Evolutionary conservation across 352 stramenopile genomes (phyloP), one percentile per base, ranked within the genome.

Genomic region (Phytophthora melonis): DNA sequence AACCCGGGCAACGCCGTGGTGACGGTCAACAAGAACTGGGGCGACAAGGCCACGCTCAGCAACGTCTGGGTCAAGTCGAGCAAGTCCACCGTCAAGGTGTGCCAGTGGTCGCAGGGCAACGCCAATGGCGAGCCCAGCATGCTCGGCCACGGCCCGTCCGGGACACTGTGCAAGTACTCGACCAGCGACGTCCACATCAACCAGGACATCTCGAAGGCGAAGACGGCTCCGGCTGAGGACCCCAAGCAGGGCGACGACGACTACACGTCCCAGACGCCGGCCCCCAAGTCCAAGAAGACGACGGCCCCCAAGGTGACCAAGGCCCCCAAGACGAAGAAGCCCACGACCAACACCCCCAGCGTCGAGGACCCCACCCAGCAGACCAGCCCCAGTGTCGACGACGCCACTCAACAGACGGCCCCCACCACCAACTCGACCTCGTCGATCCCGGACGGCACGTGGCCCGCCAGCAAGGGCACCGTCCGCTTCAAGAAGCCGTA

Each of bases 101-200:
- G 34, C 34, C 34, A 41, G 34, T 41, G 34, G 9, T 41, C 34
- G 34, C 34, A 41, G 34, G 34, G 34, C 34, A 41, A 41, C 34
- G 34, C 55, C 55, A 61, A 61, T 6, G 55, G 55, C 47, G 47
- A 63, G 25, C 61, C 61, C 18, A 60, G 14, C n/a, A 68, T 68
- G 13, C 49, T 68, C 21, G 61, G 61, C 19, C 30, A 61, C 23
- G 62, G 62, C 23, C 62, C 62, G 9, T 68, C 62, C 3, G 19
- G n/a, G 0, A 6, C 10, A 3, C 52, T 73, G n/a, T 73, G 66
- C 50, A 10, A 68, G 66, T 73, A 73, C 66, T 58, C 66, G n/a
- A 47, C 41, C 23, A 74, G 66, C 18, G 66, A 74, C 9, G 60
- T 74, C 19, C 66, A 72, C 58, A 72, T 72, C 58, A 72, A 72